Conservation (phyloP, 805 yeast species). For the Sungouiella blattae region DNA sequence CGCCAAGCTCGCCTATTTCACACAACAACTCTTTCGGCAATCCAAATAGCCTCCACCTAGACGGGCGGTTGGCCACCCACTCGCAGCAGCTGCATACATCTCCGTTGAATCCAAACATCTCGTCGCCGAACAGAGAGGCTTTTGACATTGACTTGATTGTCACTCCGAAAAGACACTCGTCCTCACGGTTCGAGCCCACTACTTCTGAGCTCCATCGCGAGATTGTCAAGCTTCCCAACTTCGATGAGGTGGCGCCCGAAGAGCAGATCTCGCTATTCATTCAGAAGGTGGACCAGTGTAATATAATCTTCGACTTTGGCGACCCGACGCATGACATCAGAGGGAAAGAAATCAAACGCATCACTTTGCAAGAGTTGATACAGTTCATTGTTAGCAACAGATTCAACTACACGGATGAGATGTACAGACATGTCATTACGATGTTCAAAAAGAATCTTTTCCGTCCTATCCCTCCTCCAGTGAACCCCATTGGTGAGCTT, state of each 20-base stretch:
- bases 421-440: slow-evolving; percentile 81
- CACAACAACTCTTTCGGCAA: not conserved
- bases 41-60: slow-evolving; percentile 7
- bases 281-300: slow-evolving; percentile 91
- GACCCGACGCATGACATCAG: slow-evolving; percentile 90
- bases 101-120: slow-evolving; percentile 54
- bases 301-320: slow-evolving; percentile 86
- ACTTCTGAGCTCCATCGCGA: slow-evolving; percentile 41
- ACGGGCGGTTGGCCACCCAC: slow-evolving; percentile 14
- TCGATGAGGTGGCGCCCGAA: slow-evolving; percentile 80
- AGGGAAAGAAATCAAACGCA: slow-evolving; percentile 88
- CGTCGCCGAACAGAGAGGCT: slow-evolving; percentile 62
- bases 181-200: slow-evolving; percentile 81
- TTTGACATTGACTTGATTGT: slow-evolving; percentile 75
- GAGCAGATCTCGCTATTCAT: slow-evolving; percentile 77
- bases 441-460: slow-evolving; percentile 90
- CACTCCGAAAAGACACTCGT: slow-evolving; percentile 83
- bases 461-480: slow-evolving; percentile 97
- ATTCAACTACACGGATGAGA: slow-evolving; percentile 82
- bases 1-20: slow-evolving; percentile 13
- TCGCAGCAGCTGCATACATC: slow-evolving; percentile 29
- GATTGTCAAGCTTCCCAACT: slow-evolving; percentile 74
- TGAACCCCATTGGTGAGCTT: slow-evolving; percentile 92
- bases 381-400: slow-evolving; percentile 82
- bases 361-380: slow-evolving; percentile 83